Base-by-base conservation (phyloP, 1,284 basidiomycete species). In the Blastosporella zonata region DNA sequence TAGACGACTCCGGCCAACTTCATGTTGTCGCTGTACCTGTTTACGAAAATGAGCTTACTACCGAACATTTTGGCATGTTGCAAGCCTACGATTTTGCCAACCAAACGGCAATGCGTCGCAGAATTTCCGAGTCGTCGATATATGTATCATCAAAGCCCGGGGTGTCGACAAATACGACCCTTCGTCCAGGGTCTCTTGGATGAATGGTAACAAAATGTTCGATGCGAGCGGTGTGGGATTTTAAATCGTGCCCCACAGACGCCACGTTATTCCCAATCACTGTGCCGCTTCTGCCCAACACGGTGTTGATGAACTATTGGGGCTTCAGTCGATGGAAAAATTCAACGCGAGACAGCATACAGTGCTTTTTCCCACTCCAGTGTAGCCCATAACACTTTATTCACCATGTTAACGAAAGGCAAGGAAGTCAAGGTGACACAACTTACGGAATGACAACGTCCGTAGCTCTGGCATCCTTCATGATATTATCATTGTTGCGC, bases 101-200 rank as follows among this genome's bases (percentile, higher is more conserved):
- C 60, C 55, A 58, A 6, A 54, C 46, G 20, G 58, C 50, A 39
- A 62, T 55, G 9, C 43, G 50, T 21, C 53, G 52, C 35, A 58
- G 35, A 27, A 56, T 58, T 25, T 57, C 53, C 3, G 46, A 51
- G 20, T 62, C 60, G 23, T 55, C 47, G n/a, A 39, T 37, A 31
- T 54, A 48, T 7, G 54, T 59, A 41, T 59, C 50, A 21, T 59
- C 58, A 41, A 61, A 61, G 6, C 59, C 58, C 10, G 59, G 59
- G 2, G 56, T 60, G 34, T 62, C 61, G 21, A 62, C 52, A 21
- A 62, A 44, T 23, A 61, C 52, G 2, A 61, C 35, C 20, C 52
- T 54, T 20, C 44, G 52, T 6, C 17, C 34, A 7, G 29, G 33
- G 21, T 48, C 47, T 25, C 17, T 21, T 17, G 41, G 53, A 27